These are phyloP conservation scores for Lactifluus pinguis DNA, from an alignment of 768 basidiomycete species.

Conservation along the genomic window DNA sequence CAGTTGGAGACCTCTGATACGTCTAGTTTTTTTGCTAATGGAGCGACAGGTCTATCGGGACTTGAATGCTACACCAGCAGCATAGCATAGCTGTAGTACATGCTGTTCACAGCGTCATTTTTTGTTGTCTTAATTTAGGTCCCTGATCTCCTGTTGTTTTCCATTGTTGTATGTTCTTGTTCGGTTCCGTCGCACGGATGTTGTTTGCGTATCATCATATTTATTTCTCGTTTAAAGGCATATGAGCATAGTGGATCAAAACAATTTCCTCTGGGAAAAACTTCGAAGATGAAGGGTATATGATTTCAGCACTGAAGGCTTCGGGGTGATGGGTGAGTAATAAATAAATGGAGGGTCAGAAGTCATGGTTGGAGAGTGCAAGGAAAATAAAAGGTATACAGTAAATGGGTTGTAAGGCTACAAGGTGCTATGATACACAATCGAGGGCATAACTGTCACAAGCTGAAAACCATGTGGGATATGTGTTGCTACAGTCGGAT, in stretches of 20 bases:
- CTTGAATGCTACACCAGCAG: conserved; percentile 28
- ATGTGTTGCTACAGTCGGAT: background rate
- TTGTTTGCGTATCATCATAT: background rate
- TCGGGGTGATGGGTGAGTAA: background rate
- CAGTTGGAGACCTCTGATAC: conserved; percentile 13
- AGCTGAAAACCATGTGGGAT: background rate
- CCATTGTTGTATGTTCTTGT: background rate
- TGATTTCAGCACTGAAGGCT: background rate
- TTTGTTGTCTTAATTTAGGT: background rate
- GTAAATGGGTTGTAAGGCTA: background rate
- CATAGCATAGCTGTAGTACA: background rate
- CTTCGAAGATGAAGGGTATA: conserved; percentile 4
- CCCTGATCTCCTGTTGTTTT: background rate
- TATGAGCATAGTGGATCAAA: conserved; percentile 8
- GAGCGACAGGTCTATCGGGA: conserved; percentile 36
- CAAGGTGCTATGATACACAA: conserved; percentile 11
- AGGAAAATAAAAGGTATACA: background rate
- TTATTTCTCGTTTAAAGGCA: background rate
- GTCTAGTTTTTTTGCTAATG: background rate
- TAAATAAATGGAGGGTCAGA: background rate
- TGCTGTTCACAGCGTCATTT: background rate
- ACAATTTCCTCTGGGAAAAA: background rate
- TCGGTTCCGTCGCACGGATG: background rate
- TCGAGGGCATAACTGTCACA: background rate
- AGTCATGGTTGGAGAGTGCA: background rate